Evolutionary conservation across 1,284 basidiomycete genomes (phyloP), one percentile per base, ranked within the genome.

Genomic region (Ganoderma sp.): DNA sequence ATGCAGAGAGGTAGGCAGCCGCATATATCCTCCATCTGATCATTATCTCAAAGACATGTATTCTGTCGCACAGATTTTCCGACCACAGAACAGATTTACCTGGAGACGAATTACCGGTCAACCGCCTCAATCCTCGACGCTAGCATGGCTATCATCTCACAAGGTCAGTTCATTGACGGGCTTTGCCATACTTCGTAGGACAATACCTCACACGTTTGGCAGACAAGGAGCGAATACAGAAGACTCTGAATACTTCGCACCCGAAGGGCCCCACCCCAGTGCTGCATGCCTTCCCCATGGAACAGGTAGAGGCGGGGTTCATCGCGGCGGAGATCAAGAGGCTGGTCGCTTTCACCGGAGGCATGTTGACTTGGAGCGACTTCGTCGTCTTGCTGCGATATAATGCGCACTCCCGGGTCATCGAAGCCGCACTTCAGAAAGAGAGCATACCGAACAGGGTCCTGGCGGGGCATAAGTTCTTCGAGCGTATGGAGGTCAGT

Each of bases 81-180:
- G 0, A 78, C 82, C 0, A 90, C 90, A 0, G 73, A 84, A 67
- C 89, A 93, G 69, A 90, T 97, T 48, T 85, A 91, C 37, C 82
- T 97, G 1, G 95, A 97, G 76, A 86, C 96, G 76, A 97, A 96
- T 77, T 98, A 96, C 78, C 89, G 96, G 3, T 95, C 93, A 0
- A 96, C 95, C 0, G 90, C 85, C 0, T 83, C 90, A 0, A 97
- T 98, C 67, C 80, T 98, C 4, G 84, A 87, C 4, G 86, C 90
- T 0, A 92, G 93, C 45, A 79, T 94, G 32, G 90, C 92, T 0
- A 90, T 98, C 63, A 90, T 98, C 15, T 84, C 90, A 0, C 91
- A 97, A 87, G 95, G 94, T 90, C 69, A 56, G 76, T 69, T 69
- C 41, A 10, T 52, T 50, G 19, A 22, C 17, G 37, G 2, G 14